Evolutionary conservation across 345 rosid species (phyloP).

Genomic region (Camelina laxa): DNA sequence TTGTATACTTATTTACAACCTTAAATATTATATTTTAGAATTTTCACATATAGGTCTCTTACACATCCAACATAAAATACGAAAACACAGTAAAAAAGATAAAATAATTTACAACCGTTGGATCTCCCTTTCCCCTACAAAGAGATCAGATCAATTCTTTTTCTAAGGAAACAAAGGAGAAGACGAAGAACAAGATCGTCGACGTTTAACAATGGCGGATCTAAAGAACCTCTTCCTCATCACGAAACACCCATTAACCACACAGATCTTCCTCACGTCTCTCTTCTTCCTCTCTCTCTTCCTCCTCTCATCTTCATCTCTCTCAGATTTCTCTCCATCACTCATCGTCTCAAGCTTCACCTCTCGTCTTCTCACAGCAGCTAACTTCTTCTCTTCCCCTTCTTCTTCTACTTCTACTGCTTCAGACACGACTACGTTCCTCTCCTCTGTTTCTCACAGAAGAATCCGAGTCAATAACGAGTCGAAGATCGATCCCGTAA

Average conservation of each 20-base stretch:
- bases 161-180: constrained; percentile 3
- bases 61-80: no score
- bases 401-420: constrained; percentile 33
- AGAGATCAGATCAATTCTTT: background rate
- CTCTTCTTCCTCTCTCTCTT: constrained; percentile 56
- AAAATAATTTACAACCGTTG: constrained; percentile 24
- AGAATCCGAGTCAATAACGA: constrained; percentile 55
- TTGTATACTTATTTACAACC: background rate
- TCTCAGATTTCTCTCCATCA: constrained; percentile 50
- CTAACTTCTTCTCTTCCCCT: constrained; percentile 53
- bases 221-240: constrained; percentile 35
- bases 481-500: constrained; percentile 13
- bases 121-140: constrained; percentile 35
- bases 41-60: no score
- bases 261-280: constrained; percentile 47
- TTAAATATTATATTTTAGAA: no score
- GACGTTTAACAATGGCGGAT: constrained; percentile 40
- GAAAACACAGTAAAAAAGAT: background rate
- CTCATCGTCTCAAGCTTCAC: constrained; percentile 50
- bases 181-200: constrained; percentile 18
- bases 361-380: constrained; percentile 57
- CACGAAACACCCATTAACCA: constrained; percentile 44
- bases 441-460: constrained; percentile 47
- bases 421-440: constrained; percentile 48
- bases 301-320: constrained; percentile 51